A percentile compares a stretch with the other conserved stretches of the same genome.
These are phyloP conservation scores for Hippophae tibetana DNA, from an alignment of 306 rosid species.

Conservation along the genomic window DNA sequence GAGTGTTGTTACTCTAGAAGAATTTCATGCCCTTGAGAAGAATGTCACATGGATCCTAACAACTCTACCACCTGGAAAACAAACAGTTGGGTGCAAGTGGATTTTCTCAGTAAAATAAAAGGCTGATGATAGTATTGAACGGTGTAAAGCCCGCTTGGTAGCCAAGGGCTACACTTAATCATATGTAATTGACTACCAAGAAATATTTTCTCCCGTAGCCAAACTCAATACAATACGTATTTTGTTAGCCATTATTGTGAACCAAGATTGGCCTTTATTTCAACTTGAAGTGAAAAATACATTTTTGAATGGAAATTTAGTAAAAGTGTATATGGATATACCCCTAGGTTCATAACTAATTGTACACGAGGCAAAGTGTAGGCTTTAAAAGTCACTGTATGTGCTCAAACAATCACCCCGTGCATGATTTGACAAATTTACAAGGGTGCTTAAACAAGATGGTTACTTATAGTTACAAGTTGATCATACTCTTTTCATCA, in stretches of 20 bases:
- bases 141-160: background rate
- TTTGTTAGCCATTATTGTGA: background rate
- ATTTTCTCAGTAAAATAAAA: no score
- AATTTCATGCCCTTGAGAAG: background rate
- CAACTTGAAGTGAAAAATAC: background rate
- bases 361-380: background rate
- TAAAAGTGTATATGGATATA: background rate
- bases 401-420: background rate
- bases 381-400: background rate
- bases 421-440: background rate
- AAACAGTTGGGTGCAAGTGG: no score
- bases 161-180: background rate
- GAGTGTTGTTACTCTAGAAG: no score
- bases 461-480: background rate
- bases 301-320: background rate
- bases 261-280: background rate
- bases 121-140: background rate
- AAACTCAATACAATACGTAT: background rate
- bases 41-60: background rate
- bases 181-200: background rate
- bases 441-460: background rate
- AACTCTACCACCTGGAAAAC: background rate
- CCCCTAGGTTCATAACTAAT: background rate
- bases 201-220: background rate
- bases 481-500: background rate